Evolutionary conservation across 78 protist genomes (phyloP), one percentile per base, ranked within the genome.

Genomic region (Neovahlkampfia damariscottae): DNA sequence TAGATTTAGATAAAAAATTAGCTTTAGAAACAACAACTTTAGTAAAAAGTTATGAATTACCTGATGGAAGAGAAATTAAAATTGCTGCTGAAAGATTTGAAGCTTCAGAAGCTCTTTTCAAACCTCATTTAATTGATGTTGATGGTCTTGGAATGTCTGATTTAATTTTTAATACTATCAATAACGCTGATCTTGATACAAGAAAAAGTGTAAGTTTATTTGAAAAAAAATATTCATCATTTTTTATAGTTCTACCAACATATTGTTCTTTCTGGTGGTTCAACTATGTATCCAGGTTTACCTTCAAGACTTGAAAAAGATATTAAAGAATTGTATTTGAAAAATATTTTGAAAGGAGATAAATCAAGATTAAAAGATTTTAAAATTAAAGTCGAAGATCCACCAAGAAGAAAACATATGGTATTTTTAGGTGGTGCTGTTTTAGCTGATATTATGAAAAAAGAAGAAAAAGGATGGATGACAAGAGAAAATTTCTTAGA

Each of bases 401-500:
- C 98, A 19, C 99, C 99, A 8, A 84, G 98, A 50, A 87, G 99
- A 40, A 96, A 94, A 92, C 92, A 96, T 90, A 93, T 95, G 97
- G 99, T 98, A 7, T 98, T 91, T 91, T 29, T 90, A 1, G 99
- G 99, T 40, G 99, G 96, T 30, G 89, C 99, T 0, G 96, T 96
- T n/a, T 83, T 95, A 9, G 99, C 99, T 0, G 95, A 94, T n/a
- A 85, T 98, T 72, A 92, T 92, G 84, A 88, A 92, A 81, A 91
- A 90, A 75, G 41, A 77, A 59, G 78, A 8, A 28, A 87, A 77
- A 32, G 77, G 82, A 80, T 96, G 99, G 99, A 76, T 95, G 34
- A 37, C 91, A 67, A 90, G 87, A 77, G 37, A 6, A 10, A 96
- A 93, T 50, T 95, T 72, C 72, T 89, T 90, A 36, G 98, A 93